Base-by-base conservation (phyloP, 805 yeast species). In the Saccharomyces mikatae region DNA sequence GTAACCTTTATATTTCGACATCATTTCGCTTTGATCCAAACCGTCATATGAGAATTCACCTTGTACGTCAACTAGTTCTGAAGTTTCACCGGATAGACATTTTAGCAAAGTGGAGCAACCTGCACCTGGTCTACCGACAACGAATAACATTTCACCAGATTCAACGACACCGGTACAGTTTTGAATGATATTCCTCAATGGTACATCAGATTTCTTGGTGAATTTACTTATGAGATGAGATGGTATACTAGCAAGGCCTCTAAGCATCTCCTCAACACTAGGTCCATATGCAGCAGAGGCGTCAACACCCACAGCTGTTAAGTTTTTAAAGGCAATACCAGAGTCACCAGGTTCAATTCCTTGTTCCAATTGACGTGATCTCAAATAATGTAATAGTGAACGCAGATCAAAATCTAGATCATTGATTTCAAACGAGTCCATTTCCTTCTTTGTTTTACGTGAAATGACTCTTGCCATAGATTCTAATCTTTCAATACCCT, bases 41-140 rank as follows among this genome's bases (percentile, higher is more conserved):
- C 83, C 83, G 64, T 80, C 81, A 60, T 79, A 81, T 3, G 69
- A 63, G 50, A 80, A 65, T 4, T 65, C 70, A 62, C 80, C 80
- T 30, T 65, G 64, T 6, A 69, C 71, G 22, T 67, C 70, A 5
- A 67, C 60, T 52, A 72, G 71, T 29, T 72, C 74, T 28, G 66
- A 61, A 11, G 72, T 75, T 61, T 77, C 78, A 63, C 80, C 80
- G n/a, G 80, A 67, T 22, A 76, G 52, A 54, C 74, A 62, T 57
- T 76, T 76, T 60, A 82, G 66, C 41, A 81, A 66, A 4, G 85
- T 77, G 2, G 86, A 80, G 62, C 85, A 81, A 57, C 87, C 86
- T 36, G 86, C 80, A 63, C 86, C 86, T 2, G 87, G 86, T 66
- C 78, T 75, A 60, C 81, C 82, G 51, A 78, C 66, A 24, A 78